Base-by-base conservation (phyloP, 441 rosid genomes). In the Euphorbia neoarborescens region DNA sequence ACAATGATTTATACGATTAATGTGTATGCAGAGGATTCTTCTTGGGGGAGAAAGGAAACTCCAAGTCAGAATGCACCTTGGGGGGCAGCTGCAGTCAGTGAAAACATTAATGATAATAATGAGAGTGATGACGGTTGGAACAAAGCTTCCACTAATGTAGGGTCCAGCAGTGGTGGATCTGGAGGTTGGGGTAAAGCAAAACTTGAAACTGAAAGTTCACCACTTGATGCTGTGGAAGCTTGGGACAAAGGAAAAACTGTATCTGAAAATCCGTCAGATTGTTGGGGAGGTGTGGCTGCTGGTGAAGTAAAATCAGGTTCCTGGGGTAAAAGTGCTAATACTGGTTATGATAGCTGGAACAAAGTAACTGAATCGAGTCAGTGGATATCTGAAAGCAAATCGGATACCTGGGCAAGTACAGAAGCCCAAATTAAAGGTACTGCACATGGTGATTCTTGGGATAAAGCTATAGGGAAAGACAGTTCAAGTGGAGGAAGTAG, bases 171-270 rank as follows among this genome's bases (percentile, higher is more conserved):
- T 48, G 74, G 73, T 69, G 65, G 73, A 63, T 76, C 83, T 62
- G 84, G 56, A 38, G 77, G 81, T 76, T 84, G 83, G 84, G 90
- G 88, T 71, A 86, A 88, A 77, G 46, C 74, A 40, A 75, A 75
- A 67, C 65, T 22, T 15, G 58, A 66, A 44, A 27, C 30, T 71
- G 78, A 76, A 70, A 66, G 66, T 66, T 69, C 82, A 44, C 44
- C 79, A 53, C 57, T 20, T 35, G 72, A 62, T 77, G 76, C 68
- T 62, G 57, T 69, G 24, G 81, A 65, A 19, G 69, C 70, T 22
- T 78, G 79, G 82, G 79, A 59, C 40, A 76, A 50, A 34, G 85
- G 71, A 50, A 82, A 75, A 67, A 65, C 38, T 61, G 68, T 65
- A 34, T 25, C 25, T 37, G 79, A 68, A 34, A 78, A 69, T 69